Percentiles rank a stretch among this genome's conserved stretches.
Conservation (phyloP, 345 rosid genomes). For the Camelina sativa region DNA sequence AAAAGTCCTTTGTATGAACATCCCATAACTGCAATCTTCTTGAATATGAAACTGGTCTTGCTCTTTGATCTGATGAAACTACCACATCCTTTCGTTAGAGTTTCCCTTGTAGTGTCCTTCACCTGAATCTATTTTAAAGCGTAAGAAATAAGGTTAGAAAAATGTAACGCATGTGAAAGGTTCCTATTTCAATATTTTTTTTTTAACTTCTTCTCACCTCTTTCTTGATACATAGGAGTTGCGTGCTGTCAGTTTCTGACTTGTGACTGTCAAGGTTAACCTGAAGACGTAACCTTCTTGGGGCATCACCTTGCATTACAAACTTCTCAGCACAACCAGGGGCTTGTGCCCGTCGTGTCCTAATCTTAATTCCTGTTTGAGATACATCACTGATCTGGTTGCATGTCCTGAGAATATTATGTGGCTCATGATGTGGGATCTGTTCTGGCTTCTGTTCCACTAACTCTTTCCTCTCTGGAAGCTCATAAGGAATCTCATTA, state of each 20-base stretch:
- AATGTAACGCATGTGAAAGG: background rate
- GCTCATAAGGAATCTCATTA: constrained; percentile 46
- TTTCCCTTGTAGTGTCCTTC: constrained; percentile 5
- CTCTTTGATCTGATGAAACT: constrained; percentile 31
- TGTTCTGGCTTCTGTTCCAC: constrained; percentile 14
- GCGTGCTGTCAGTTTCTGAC: constrained; percentile 22
- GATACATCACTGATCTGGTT: constrained; percentile 29
- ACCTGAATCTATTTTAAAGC: constrained; percentile 16
- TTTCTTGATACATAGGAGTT: constrained; percentile 29
- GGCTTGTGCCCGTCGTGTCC: constrained; percentile 48
- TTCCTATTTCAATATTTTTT: background rate
- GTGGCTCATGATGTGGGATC: constrained; percentile 16
- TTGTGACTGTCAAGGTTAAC: constrained; percentile 41
- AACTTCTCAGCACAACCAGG: constrained; percentile 7
- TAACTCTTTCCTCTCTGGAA: constrained; percentile 20
- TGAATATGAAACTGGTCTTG: constrained; percentile 18
- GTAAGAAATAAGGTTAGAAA: background rate
- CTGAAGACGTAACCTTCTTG: constrained; percentile 67
- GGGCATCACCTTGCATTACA: constrained; percentile 59
- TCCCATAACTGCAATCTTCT: constrained; percentile 41
- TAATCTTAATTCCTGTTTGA: constrained; percentile 56
- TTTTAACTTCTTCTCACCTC: constrained; percentile 53
- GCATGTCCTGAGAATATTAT: constrained; percentile 21
- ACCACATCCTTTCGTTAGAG: constrained; percentile 1
- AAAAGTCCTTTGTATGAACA: constrained; percentile 40